These are phyloP conservation scores for Plasmodium gallinaceum DNA, from an alignment of 169 alveolate genomes.

Conservation along the genomic window DNA sequence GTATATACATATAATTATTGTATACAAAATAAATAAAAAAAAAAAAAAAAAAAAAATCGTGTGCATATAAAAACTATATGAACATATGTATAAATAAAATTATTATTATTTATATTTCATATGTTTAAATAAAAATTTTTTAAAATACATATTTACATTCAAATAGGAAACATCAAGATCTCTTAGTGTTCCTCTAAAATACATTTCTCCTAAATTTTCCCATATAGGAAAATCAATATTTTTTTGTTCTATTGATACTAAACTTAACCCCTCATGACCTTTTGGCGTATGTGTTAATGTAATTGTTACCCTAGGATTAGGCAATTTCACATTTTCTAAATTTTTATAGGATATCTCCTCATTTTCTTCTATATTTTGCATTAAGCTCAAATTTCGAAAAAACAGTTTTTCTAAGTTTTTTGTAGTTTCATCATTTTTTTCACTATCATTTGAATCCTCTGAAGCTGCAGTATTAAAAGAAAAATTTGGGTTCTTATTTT, in stretches of 20 bases:
- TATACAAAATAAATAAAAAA: not conserved
- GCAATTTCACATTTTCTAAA: slow-evolving; percentile 32
- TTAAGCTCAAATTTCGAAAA: slow-evolving; percentile 46
- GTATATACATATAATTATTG: not conserved
- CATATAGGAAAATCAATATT: slow-evolving; percentile 80
- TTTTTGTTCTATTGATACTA: slow-evolving; percentile 47
- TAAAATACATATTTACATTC: slow-evolving; percentile 5
- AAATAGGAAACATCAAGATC: slow-evolving; percentile 86
- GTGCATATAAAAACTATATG: no score
- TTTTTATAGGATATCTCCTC: slow-evolving; percentile 52
- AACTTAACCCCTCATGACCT: slow-evolving; percentile 46
- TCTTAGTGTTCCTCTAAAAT: slow-evolving; percentile 87
- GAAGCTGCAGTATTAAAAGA: slow-evolving; percentile 42
- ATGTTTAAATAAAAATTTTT: not conserved
- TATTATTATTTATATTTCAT: not conserved
- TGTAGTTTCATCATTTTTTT: slow-evolving; percentile 21
- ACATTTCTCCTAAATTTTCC: slow-evolving; percentile 87
- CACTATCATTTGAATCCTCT: slow-evolving; percentile 13
- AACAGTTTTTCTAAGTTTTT: slow-evolving; percentile 45
- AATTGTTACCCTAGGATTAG: slow-evolving; percentile 71
- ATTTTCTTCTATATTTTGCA: slow-evolving; percentile 51
- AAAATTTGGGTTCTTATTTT: not conserved
- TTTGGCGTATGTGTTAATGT: slow-evolving; percentile 53
- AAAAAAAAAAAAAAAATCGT: no score
- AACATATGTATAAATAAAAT: no score